Conservation (phyloP, 1,284 basidiomycete species). For the Apiotrichum porosum region DNA sequence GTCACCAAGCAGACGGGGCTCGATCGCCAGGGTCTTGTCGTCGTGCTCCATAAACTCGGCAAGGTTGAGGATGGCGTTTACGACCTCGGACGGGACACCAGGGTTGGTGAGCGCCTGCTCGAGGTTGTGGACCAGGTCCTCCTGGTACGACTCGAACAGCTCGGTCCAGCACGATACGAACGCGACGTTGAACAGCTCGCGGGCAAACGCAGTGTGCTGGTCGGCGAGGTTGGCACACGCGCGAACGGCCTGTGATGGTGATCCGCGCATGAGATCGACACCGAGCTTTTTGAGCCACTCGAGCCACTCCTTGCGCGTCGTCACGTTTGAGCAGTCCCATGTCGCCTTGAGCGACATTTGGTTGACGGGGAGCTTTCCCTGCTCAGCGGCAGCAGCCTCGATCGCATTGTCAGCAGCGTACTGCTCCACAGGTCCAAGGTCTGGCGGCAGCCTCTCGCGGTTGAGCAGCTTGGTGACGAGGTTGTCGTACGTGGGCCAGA, state of each 20-base stretch:
- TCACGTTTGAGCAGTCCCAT: conserved; percentile 83
- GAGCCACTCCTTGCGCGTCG: conserved; percentile 83
- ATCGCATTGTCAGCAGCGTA: conserved; percentile 31
- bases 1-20: conserved; percentile 87
- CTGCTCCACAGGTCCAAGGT: conserved; percentile 51
- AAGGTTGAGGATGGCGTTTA: conserved; percentile 91
- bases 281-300: conserved; percentile 94
- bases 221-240: conserved; percentile 94
- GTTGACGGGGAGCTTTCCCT: conserved; percentile 87
- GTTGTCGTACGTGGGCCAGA: conserved; percentile 82
- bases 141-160: conserved; percentile 91
- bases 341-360: conserved; percentile 96
- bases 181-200: conserved; percentile 95
- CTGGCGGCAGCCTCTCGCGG: conserved; percentile 79
- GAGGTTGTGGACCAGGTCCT: conserved; percentile 87
- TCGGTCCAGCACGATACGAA: conserved; percentile 98
- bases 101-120: conserved; percentile 79
- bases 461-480: conserved; percentile 84
- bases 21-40: conserved; percentile 92
- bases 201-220: conserved; percentile 83
- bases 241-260: conserved; percentile 91
- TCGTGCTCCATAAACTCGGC: conserved; percentile 99
- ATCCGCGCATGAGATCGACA: conserved; percentile 97
- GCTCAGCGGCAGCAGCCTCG: conserved; percentile 55
- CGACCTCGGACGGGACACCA: conserved; percentile 79